Evolutionary conservation across 495 filamentous ascomycete genomes (phyloP).

Genomic region (Xylaria bambusicola): DNA sequence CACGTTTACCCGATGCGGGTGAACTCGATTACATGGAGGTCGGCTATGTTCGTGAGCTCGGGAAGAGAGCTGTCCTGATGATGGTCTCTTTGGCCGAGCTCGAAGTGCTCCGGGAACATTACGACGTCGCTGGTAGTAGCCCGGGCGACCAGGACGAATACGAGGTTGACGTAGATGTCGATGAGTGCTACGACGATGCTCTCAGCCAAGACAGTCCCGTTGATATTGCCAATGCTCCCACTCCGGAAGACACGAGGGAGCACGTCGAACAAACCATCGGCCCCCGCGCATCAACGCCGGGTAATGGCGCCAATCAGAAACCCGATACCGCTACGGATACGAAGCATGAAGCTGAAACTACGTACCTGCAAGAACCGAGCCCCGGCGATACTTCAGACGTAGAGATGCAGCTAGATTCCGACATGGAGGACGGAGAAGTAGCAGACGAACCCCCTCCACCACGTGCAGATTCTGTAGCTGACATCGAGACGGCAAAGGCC

Average conservation of each 20-base stretch:
- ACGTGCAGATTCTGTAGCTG: slow-evolving; percentile 35
- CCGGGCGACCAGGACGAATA: slow-evolving; percentile 28
- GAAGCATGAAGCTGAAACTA: neutral
- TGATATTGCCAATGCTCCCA: slow-evolving; percentile 30
- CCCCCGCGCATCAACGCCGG: neutral
- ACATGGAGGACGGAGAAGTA: slow-evolving; percentile 43
- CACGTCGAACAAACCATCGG: no score
- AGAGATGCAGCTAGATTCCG: slow-evolving; percentile 42
- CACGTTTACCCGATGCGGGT: slow-evolving; percentile 56
- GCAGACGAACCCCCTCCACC: slow-evolving; percentile 31
- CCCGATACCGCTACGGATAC: neutral
- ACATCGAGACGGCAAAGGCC: slow-evolving; percentile 61
- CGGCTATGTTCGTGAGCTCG: slow-evolving; percentile 59
- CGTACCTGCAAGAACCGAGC: neutral
- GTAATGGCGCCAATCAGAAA: neutral
- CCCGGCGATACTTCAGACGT: slow-evolving; percentile 25
- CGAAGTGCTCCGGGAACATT: slow-evolving; percentile 42
- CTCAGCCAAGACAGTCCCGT: slow-evolving; percentile 24
- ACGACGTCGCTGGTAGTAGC: slow-evolving; percentile 33
- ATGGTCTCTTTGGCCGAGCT: slow-evolving; percentile 54
- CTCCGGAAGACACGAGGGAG: slow-evolving; percentile 17
- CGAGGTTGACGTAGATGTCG: slow-evolving; percentile 30
- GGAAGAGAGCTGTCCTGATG: slow-evolving; percentile 58
- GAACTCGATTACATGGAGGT: slow-evolving; percentile 60
- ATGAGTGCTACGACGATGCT: slow-evolving; percentile 23